A percentile compares a stretch with the other conserved stretches of the same genome.
phyloP scores from a whole-genome alignment of 2,329 filamentous ascomycete genomes.

The Pseudocercospora fuligena region DNA sequence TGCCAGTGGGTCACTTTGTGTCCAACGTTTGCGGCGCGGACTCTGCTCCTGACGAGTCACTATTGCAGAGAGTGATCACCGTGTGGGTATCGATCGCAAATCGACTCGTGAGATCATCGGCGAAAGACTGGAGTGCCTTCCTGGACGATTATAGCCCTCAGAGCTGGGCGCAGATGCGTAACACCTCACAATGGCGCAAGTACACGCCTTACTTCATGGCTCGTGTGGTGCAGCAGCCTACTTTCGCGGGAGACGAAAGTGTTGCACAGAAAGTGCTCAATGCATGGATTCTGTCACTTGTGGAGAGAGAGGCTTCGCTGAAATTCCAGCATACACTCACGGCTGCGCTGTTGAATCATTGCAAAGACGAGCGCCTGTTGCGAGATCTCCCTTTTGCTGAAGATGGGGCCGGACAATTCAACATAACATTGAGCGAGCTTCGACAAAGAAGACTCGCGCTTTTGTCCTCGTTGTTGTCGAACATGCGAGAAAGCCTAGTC shows the following conservation, averaged over 20 bases:
- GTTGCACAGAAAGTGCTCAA: conserved; percentile 56
- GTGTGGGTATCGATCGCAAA: conserved; percentile 59
- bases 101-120: conserved; percentile 45
- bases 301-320: conserved; percentile 64
- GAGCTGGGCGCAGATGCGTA: conserved; percentile 54
- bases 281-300: conserved; percentile 60
- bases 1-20: conserved; percentile 58
- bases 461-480: conserved; percentile 61
- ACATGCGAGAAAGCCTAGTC: conserved; percentile 61
- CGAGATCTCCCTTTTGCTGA: conserved; percentile 62
- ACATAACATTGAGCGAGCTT: conserved; percentile 59
- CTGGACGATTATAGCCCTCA: conserved; percentile 58
- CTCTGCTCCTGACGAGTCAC: conserved; percentile 56
- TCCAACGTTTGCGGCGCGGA: conserved; percentile 68
- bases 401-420: conserved; percentile 45
- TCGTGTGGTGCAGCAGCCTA: conserved; percentile 46
- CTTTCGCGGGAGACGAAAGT: conserved; percentile 47
- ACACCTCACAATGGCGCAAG: conserved; percentile 52
- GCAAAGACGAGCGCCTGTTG: conserved; percentile 54
- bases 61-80: conserved; percentile 59
- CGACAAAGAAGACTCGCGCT: conserved; percentile 59
- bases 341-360: conserved; percentile 56
- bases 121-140: conserved; percentile 60
- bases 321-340: conserved; percentile 66
- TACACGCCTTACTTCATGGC: conserved; percentile 51